Base-by-base conservation (phyloP, 108 stramenopile genomes). In the Skeletonema tropicum region DNA sequence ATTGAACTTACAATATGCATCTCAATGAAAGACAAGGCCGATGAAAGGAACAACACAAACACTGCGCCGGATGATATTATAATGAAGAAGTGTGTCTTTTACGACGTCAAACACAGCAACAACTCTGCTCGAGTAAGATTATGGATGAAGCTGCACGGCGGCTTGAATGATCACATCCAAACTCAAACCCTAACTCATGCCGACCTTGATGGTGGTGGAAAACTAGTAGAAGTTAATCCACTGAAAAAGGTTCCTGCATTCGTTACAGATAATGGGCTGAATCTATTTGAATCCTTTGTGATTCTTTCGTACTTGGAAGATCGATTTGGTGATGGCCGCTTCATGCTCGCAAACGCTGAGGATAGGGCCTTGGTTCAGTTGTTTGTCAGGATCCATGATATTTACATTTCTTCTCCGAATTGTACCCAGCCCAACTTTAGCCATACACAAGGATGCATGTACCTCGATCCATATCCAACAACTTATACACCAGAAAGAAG, bases 241-340 rank as follows among this genome's bases (percentile, higher is more conserved):
- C 48, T 92, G 77, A 52, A 36, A 19, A 82, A 92, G 60, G 76
- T 89, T 31, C 90, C 90, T 29, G 85, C 87, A 33, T 78, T 92
- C 25, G 57, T 64, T 5, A 76, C 69, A 9, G 73, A 71, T 35
- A 66, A 67, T 26, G 81, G 79, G n/a, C 52, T 82, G 60, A 65
- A 69, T 8, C 33, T 89, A 12, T 79, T 79, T 55, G 85, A 92
- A 79, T 75, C 81, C 38, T 71, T 60, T 69, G 88, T 88, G 8
- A 92, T 92, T 75, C 12, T 92, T 11, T 64, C 78, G 35, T 92
- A 87, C 65, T 64, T 91, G 42, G 88, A 89, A 65, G 88, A 88
- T 66, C 57, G 68, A 67, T 83, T 75, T 70, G 38, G 61, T 4
- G 26, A 57, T 46, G 49, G 36, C 15, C 58, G 48, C n/a, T 57